Conservation (phyloP, 83 land plant genomes). For the Picea mariana region DNA sequence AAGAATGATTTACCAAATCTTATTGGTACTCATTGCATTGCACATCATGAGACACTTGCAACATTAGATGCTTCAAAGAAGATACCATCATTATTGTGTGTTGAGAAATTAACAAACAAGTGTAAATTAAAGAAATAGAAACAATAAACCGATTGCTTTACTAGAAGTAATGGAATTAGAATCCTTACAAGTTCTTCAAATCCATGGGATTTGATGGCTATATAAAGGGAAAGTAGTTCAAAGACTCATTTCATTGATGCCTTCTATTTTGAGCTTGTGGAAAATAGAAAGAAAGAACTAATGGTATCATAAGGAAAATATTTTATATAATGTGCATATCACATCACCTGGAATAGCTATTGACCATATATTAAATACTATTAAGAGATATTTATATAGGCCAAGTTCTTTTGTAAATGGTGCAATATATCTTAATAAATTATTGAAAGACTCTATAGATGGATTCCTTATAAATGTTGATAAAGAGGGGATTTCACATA, state of each 20-base stretch:
- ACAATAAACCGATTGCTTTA: not conserved
- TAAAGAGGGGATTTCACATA: too few species aligned
- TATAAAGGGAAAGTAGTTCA: not conserved
- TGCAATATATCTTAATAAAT: too few species aligned
- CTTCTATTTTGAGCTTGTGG: not conserved
- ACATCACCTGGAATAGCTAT: too few species aligned
- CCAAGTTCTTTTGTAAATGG: too few species aligned
- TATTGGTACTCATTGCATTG: not conserved
- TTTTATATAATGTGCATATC: not conserved
- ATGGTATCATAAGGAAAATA: not conserved
- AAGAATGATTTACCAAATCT: not conserved
- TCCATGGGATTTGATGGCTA: not conserved
- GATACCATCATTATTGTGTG: not conserved
- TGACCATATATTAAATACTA: too few species aligned
- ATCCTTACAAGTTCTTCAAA: not conserved
- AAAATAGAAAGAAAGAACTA: not conserved
- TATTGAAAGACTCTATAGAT: too few species aligned
- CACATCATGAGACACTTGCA: not conserved
- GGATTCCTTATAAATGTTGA: too few species aligned
- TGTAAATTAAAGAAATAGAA: not conserved
- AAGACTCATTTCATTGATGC: not conserved
- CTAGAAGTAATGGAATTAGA: not conserved
- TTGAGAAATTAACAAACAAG: not conserved
- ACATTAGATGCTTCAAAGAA: not conserved
- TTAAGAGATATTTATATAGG: too few species aligned